Evolutionary conservation across 1,284 basidiomycete species (phyloP).

Genomic region (Tilletia setariae): DNA sequence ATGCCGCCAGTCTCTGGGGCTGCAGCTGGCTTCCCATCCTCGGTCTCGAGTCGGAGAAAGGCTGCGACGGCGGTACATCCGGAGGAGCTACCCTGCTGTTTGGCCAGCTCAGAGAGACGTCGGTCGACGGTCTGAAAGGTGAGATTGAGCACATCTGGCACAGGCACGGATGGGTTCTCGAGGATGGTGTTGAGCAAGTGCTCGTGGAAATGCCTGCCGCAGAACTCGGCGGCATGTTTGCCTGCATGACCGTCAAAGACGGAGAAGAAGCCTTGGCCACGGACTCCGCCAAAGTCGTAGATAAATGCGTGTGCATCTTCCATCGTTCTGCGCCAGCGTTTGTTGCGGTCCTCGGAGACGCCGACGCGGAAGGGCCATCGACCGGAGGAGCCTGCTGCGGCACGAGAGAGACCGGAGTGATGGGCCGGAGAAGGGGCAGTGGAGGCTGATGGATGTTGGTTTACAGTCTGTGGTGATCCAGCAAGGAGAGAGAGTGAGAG

Average conservation of each 20-base stretch:
- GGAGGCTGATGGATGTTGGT: constrained; percentile 37
- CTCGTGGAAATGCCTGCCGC: constrained; percentile 90
- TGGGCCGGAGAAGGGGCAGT: constrained; percentile 6
- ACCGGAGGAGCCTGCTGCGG: constrained; percentile 12
- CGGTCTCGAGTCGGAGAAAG: constrained; percentile 88
- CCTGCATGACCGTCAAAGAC: constrained; percentile 99
- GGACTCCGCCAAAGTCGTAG: constrained; percentile 79
- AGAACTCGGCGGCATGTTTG: constrained; percentile 98
- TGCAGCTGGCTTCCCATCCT: constrained; percentile 47
- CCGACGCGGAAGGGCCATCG: constrained; percentile 66
- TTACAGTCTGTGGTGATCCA: constrained; percentile 23
- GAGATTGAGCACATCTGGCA: constrained; percentile 86
- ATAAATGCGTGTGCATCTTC: constrained; percentile 96
- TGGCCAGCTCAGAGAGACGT: constrained; percentile 74
- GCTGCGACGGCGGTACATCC: constrained; percentile 98
- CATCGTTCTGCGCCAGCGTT: constrained; percentile 87
- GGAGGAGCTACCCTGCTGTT: constrained; percentile 85
- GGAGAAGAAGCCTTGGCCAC: constrained; percentile 94
- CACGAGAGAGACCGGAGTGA: neutral
- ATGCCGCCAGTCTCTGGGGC: constrained; percentile 14
- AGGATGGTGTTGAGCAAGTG: constrained; percentile 57
- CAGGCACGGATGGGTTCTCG: constrained; percentile 59
- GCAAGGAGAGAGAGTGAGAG: constrained; percentile 13
- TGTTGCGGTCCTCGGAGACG: constrained; percentile 77
- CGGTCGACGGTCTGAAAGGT: constrained; percentile 90